Percentiles rank a stretch among this genome's conserved stretches.
phyloP scores from a whole-genome alignment of 768 basidiomycete genomes.

The Leccinum pellstonianum region DNA sequence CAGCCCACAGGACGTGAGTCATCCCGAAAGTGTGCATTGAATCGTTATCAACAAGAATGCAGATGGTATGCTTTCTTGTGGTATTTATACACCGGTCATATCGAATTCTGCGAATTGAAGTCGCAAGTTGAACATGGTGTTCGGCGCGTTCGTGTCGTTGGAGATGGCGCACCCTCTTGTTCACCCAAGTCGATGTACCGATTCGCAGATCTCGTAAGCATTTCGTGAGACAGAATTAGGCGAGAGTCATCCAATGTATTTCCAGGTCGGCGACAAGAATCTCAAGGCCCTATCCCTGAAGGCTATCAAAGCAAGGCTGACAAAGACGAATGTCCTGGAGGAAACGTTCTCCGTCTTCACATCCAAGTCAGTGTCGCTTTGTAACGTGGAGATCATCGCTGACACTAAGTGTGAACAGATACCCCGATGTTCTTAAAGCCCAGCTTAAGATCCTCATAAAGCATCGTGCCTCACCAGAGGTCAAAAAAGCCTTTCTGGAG shows the following conservation, averaged over 20 bases:
- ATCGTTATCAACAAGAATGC: neutral
- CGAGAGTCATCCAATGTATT: neutral
- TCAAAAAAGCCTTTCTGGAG: conserved; percentile 19
- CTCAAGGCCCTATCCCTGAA: conserved; percentile 19
- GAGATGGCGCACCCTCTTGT: conserved; percentile 18
- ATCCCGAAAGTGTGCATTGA: neutral
- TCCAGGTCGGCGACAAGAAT: conserved; percentile 14
- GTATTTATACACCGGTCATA: conserved; percentile 24
- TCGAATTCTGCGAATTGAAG: conserved; percentile 19
- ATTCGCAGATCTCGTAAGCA: conserved; percentile 32
- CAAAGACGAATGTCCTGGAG: conserved; percentile 21
- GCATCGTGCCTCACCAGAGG: conserved; percentile 5
- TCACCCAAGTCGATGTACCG: conserved; percentile 41
- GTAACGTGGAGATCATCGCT: neutral
- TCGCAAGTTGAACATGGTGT: conserved; percentile 13
- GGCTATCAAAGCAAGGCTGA: conserved; percentile 20
- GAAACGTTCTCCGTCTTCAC: conserved; percentile 32
- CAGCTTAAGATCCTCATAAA: conserved; percentile 18
- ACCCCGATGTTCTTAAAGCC: conserved; percentile 20
- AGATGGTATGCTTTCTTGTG: conserved; percentile 29
- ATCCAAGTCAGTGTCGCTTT: conserved; percentile 16
- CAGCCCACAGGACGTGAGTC: conserved; percentile 18
- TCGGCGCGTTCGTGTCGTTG: neutral
- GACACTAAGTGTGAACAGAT: conserved; percentile 9
- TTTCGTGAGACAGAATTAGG: neutral